A percentile compares a stretch with the other conserved stretches of the same genome.
These are phyloP conservation scores for Sophora flavescens DNA, from an alignment of 306 rosid species.

Conservation along the genomic window DNA sequence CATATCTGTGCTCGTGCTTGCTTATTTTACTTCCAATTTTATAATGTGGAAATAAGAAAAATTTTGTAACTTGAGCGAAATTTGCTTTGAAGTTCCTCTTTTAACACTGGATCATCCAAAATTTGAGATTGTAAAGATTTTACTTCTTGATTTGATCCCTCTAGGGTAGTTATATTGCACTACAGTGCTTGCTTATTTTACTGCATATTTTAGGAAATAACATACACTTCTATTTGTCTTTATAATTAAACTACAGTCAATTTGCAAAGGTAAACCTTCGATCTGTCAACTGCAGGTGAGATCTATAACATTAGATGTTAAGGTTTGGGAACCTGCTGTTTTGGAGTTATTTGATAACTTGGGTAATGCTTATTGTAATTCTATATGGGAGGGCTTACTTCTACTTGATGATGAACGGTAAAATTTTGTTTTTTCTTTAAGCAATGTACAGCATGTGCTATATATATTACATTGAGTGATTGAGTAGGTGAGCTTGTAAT, in stretches of 20 bases:
- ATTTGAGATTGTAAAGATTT: slow-evolving; percentile 32
- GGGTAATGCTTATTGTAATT: slow-evolving; percentile 90
- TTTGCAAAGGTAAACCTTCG: slow-evolving; percentile 39
- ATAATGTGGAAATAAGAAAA: background rate
- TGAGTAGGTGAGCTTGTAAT: slow-evolving; percentile 21
- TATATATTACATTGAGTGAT: slow-evolving; percentile 22
- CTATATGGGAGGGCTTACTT: slow-evolving; percentile 90
- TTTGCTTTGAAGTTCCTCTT: slow-evolving; percentile 25
- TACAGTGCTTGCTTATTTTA: slow-evolving; percentile 36
- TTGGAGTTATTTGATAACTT: slow-evolving; percentile 82
- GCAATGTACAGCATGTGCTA: slow-evolving; percentile 12
- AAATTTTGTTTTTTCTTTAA: slow-evolving; percentile 41
- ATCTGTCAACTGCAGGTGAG: slow-evolving; percentile 81
- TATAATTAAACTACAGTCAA: slow-evolving; percentile 4
- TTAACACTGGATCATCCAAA: slow-evolving; percentile 28
- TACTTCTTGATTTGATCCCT: slow-evolving; percentile 22
- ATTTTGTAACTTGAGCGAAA: slow-evolving; percentile 25
- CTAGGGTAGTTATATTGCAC: slow-evolving; percentile 9
- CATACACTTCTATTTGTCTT: slow-evolving; percentile 16
- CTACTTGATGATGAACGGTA: slow-evolving; percentile 66
- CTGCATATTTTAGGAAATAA: slow-evolving; percentile 30
- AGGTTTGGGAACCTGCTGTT: slow-evolving; percentile 91
- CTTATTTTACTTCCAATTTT: slow-evolving; percentile 12
- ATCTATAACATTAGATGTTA: slow-evolving; percentile 88
- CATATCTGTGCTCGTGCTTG: background rate